Evolutionary conservation across 1,139 yeast species (phyloP).

Genomic region (Yamadazyma kanchanaburiensis): DNA sequence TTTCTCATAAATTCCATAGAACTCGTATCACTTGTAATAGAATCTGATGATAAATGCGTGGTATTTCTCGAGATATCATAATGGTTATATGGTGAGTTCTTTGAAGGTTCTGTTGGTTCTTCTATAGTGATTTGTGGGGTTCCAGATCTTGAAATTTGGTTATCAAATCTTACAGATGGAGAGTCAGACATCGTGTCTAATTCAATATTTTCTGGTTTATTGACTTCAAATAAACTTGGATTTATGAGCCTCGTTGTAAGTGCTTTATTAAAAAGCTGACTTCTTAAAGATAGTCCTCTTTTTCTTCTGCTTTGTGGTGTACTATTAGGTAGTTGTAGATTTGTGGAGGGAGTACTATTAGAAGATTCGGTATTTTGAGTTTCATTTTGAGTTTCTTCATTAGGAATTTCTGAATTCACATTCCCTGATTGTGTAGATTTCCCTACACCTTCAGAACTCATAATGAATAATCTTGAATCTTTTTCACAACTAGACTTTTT

Average conservation of each 20-base stretch:
- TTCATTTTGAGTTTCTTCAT: not conserved
- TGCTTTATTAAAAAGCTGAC: constrained; percentile 64
- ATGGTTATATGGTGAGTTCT: constrained; percentile 13
- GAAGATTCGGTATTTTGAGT: not conserved
- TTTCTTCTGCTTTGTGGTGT: constrained; percentile 44
- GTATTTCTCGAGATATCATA: constrained; percentile 23
- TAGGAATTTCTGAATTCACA: too few relatives aligned
- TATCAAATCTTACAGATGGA: not conserved
- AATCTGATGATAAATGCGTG: constrained; percentile 23
- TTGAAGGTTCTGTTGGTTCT: constrained; percentile 3
- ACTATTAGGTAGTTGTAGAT: constrained; percentile 3
- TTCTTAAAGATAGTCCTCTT: constrained; percentile 71
- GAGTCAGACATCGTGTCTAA: constrained; percentile 1
- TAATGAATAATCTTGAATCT: too few relatives aligned
- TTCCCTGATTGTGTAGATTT: too few relatives aligned
- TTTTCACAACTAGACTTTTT: too few relatives aligned
- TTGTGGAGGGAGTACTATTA: too few relatives aligned
- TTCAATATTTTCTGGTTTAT: constrained; percentile 2
- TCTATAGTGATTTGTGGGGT: constrained; percentile 15
- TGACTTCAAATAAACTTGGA: constrained; percentile 8
- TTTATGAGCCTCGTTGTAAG: constrained; percentile 16
- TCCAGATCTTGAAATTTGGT: constrained; percentile 1
- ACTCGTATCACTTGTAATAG: constrained; percentile 18
- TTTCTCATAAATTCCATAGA: constrained; percentile 19
- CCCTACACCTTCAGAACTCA: too few relatives aligned